Base-by-base conservation (phyloP, 1,284 basidiomycete species). In the Puccinia horiana region DNA sequence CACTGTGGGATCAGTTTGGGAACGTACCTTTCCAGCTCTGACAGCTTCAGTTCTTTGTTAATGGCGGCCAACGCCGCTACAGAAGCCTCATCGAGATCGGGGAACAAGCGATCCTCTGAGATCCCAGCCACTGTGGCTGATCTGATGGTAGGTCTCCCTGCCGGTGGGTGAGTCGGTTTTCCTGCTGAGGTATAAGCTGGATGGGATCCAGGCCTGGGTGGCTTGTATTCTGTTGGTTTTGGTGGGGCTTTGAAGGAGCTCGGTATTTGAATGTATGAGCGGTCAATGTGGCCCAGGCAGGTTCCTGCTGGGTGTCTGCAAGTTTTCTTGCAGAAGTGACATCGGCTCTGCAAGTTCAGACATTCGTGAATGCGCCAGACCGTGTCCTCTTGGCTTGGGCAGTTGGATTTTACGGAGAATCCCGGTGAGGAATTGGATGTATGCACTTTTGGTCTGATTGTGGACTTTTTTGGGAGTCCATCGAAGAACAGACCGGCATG, bases 311-410 rank as follows among this genome's bases (percentile, higher is more conserved):
- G 20, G 35, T 35, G 37, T 9, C 70, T 42, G n/a, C 69, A 72
- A 4, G 11, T 44, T 18, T 49, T 52, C 42, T 73, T 73, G 42
- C 70, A 73, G 32, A 29, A 54, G 32, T 54, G 72, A 29, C 72
- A 74, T 5, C 37, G 72, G 18, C 72, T 47, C 44, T 35, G 26
- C 3, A 23, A 23, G 32, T 74, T 47, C 8, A 49, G 72, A 23
- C 32, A 74, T 5, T 26, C 20, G 26, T 54, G 16, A n/a, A 74
- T 74, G 8, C 54, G 18, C 42, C 72, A 74, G 4, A 58, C 56
- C n/a, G 14, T 58, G 6, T 58, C 56, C 16, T 58, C 56, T 18
- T n/a, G 52, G 11, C 14, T 47, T 54, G 52, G n/a, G n/a, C n/a
- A n/a, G n/a, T n/a, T n/a, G n/a, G n/a, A n/a, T n/a, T n/a, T n/a